Conservation (phyloP, 2,329 filamentous ascomycete genomes). For the Cryphonectria carpinicola region DNA sequence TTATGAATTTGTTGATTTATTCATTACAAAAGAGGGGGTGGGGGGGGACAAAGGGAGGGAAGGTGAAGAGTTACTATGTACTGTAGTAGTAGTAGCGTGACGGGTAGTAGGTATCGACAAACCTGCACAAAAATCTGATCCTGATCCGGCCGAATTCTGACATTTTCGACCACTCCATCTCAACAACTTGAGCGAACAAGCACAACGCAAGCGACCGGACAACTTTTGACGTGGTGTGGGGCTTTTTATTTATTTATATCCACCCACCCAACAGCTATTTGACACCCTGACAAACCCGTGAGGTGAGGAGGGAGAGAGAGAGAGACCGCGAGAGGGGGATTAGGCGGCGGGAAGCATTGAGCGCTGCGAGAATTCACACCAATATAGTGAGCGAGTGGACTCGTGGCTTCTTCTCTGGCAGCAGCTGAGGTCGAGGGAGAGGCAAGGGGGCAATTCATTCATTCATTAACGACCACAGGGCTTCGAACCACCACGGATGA, state of each 20-base stretch:
- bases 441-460: no score
- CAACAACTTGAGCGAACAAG: neutral
- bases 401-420: no score
- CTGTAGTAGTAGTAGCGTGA: neutral
- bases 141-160: neutral
- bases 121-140: neutral
- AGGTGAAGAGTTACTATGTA: neutral
- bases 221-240: neutral
- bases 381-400: no score
- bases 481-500: no score
- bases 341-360: no score
- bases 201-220: neutral
- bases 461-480: no score
- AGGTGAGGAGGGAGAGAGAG: no score
- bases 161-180: neutral
- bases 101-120: neutral
- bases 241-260: neutral
- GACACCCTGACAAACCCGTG: neutral
- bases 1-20: no score
- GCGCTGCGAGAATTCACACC: no score
- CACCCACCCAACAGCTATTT: neutral
- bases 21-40: no score
- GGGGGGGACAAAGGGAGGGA: neutral
- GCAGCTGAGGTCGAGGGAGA: no score
- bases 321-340: no score